Evolutionary conservation across 257 asterid species (phyloP).

Genomic region (Nicotiana knightiana): DNA sequence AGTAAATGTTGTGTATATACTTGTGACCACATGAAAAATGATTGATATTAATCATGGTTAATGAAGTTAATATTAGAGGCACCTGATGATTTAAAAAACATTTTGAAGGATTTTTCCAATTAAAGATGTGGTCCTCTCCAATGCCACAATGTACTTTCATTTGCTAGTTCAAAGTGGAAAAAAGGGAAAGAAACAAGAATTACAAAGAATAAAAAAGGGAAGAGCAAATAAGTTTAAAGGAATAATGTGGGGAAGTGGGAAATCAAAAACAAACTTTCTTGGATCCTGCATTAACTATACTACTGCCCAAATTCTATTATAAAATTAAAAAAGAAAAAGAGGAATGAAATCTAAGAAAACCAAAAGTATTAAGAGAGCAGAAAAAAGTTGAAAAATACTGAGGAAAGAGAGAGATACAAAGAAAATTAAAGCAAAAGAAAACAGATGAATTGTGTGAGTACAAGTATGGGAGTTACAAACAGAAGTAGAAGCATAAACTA

Average conservation of each 20-base stretch:
- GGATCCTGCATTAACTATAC: conserved; percentile 55
- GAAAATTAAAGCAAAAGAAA: not conserved
- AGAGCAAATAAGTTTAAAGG: conserved; percentile 16
- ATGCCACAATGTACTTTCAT: conserved; percentile 6
- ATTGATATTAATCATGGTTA: not conserved
- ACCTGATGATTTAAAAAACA: not conserved
- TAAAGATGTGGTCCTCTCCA: conserved; percentile 13
- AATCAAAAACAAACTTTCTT: conserved; percentile 34
- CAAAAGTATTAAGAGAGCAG: conserved; percentile 21
- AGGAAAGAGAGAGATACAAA: not conserved
- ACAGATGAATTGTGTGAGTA: conserved; percentile 12
- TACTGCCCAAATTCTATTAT: conserved; percentile 7
- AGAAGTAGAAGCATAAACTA: not conserved
- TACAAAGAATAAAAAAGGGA: conserved; percentile 2
- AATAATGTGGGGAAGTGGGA: conserved; percentile 30
- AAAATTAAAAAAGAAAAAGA: conserved; percentile 26
- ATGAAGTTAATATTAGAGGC: not conserved
- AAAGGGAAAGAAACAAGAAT: conserved; percentile 2
- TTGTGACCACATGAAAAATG: not conserved
- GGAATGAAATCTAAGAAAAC: conserved; percentile 30
- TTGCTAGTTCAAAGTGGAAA: not conserved
- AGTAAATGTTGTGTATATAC: not conserved
- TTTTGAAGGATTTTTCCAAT: not conserved
- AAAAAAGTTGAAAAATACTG: conserved; percentile 12
- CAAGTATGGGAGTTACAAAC: conserved; percentile 9